A percentile compares a stretch with the other conserved stretches of the same genome.
phyloP scores from a whole-genome alignment of 108 stramenopile genomes.

The Mayamaea pseudoterrestris region DNA sequence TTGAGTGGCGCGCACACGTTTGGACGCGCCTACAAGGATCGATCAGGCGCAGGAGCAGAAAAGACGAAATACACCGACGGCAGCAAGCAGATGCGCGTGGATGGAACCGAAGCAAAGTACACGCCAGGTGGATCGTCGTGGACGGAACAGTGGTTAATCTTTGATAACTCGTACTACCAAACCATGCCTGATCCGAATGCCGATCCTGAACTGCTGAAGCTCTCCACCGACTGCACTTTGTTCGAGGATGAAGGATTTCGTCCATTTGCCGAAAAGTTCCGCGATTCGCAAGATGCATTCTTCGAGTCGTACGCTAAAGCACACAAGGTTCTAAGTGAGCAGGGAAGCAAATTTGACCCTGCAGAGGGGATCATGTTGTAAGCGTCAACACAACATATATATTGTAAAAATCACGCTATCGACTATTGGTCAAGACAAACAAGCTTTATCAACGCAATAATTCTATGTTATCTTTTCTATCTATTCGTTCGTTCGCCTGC shows the following conservation, averaged over 20 bases:
- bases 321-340: slow-evolving; percentile 82
- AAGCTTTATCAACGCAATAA: no score
- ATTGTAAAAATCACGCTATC: not conserved
- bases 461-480: no score
- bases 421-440: no score
- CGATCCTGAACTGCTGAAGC: slow-evolving; percentile 62
- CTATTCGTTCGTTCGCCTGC: no score
- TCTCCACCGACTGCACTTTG: slow-evolving; percentile 63
- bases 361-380: slow-evolving; percentile 34
- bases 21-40: slow-evolving; percentile 64
- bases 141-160: slow-evolving; percentile 59
- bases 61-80: slow-evolving; percentile 93
- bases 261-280: slow-evolving; percentile 67
- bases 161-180: slow-evolving; percentile 84
- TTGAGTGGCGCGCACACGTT: slow-evolving; percentile 88
- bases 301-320: slow-evolving; percentile 86
- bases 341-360: slow-evolving; percentile 76
- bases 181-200: slow-evolving; percentile 31
- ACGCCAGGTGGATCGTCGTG: slow-evolving; percentile 83
- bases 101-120: slow-evolving; percentile 77
- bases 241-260: slow-evolving; percentile 61
- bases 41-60: slow-evolving; percentile 71
- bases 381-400: not conserved
- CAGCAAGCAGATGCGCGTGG: slow-evolving; percentile 52
- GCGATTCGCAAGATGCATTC: slow-evolving; percentile 80